A percentile compares a stretch with the other conserved stretches of the same genome.
These are phyloP conservation scores for Lichtheimia corymbifera DNA, from an alignment of 371 early-diverging fungal species.

Conservation along the genomic window DNA sequence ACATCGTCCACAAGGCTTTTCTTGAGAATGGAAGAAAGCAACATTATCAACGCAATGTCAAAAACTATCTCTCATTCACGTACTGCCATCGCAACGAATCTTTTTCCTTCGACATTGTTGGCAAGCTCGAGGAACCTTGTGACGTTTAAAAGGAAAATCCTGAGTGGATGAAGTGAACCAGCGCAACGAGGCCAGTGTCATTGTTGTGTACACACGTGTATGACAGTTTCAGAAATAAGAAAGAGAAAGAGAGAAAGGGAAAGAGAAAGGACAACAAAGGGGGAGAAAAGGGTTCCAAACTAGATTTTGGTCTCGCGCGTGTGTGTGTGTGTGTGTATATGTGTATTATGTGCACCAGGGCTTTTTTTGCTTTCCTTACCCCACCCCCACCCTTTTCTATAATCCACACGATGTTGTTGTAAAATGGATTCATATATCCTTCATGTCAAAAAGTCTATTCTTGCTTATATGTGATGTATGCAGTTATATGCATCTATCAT, in stretches of 20 bases:
- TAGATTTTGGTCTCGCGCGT: too few relatives aligned
- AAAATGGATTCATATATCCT: too few relatives aligned
- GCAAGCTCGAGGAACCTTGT: constrained; percentile 28
- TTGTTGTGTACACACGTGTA: background rate
- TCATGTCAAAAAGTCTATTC: too few relatives aligned
- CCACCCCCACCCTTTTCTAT: too few relatives aligned
- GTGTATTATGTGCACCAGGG: too few relatives aligned
- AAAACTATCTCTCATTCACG: background rate
- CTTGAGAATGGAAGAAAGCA: constrained; percentile 3
- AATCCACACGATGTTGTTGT: too few relatives aligned
- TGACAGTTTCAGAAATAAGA: background rate
- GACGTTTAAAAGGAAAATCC: constrained; percentile 31
- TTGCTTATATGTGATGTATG: too few relatives aligned
- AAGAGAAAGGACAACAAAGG: background rate
- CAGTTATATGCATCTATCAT: too few relatives aligned
- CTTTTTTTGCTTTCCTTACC: too few relatives aligned
- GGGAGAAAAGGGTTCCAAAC: background rate
- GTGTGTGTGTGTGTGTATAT: too few relatives aligned
- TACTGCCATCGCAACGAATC: constrained; percentile 34
- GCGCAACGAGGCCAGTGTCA: constrained; percentile 14
- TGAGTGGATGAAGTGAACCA: constrained; percentile 32
- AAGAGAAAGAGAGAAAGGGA: background rate
- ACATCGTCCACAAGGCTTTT: constrained; percentile 26
- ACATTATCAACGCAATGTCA: too few relatives aligned
- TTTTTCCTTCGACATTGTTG: constrained; percentile 26